Evolutionary conservation across 1,139 yeast species (phyloP).

Genomic region (Taphrina confusa): DNA sequence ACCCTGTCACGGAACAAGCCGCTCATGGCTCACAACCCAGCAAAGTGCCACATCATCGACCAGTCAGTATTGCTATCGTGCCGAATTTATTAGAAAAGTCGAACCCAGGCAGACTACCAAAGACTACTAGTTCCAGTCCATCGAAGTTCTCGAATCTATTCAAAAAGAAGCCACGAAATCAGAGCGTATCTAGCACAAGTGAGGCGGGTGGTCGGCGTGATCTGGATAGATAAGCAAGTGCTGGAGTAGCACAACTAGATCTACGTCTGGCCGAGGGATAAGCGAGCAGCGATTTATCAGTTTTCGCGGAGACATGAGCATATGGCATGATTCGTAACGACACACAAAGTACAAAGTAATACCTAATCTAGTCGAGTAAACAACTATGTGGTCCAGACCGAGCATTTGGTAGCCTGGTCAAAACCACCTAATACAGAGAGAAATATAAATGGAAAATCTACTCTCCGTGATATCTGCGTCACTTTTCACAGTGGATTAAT

Average conservation of each 20-base stretch:
- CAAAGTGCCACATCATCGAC: background rate
- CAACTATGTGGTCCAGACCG: no score
- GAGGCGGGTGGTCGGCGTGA: conserved; percentile 20
- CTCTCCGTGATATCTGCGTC: no score
- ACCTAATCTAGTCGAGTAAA: conserved; percentile 1
- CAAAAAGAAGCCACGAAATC: conserved; percentile 28
- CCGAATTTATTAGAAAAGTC: background rate
- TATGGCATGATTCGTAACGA: background rate
- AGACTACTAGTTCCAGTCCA: conserved; percentile 12
- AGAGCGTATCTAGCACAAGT: conserved; percentile 17
- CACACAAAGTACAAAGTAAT: conserved; percentile 9
- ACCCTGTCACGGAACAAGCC: background rate
- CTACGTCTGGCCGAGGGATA: no score
- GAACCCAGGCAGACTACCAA: background rate
- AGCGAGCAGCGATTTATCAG: no score
- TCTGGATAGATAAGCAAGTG: conserved; percentile 10
- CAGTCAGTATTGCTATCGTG: background rate
- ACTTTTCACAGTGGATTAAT: no score
- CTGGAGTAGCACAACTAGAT: no score
- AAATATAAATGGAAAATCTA: no score
- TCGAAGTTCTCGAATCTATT: conserved; percentile 27
- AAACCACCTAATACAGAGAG: no score
- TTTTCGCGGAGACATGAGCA: no score
- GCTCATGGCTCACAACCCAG: background rate
- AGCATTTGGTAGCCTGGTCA: no score